Evolutionary conservation across 768 basidiomycete genomes (phyloP).

Genomic region (Pisolithus microcarpus): DNA sequence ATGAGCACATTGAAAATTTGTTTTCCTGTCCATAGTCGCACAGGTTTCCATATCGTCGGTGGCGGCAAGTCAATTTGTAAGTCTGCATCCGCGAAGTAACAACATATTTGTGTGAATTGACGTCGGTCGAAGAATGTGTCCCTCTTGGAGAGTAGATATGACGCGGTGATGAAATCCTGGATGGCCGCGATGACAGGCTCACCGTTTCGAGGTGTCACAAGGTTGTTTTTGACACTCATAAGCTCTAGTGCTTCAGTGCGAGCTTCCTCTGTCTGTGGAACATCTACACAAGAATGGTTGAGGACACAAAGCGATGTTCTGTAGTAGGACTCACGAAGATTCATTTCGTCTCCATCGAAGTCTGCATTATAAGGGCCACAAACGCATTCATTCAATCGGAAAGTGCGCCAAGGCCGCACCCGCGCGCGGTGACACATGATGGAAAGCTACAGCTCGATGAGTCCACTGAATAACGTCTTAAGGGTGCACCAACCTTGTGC

Average conservation of each 20-base stretch:
- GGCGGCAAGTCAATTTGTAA: constrained; percentile 93
- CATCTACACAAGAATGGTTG: constrained; percentile 47
- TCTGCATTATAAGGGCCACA: constrained; percentile 99
- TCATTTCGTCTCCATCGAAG: constrained; percentile 99
- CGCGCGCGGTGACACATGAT: constrained; percentile 99
- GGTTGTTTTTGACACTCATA: constrained; percentile 94
- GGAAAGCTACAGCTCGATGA: constrained; percentile 53
- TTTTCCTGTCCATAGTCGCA: constrained; percentile 94
- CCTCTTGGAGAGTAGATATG: constrained; percentile 87
- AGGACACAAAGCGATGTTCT: constrained; percentile 5
- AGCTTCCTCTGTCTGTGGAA: constrained; percentile 98
- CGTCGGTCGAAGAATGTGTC: constrained; percentile 91
- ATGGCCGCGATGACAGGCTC: constrained; percentile 99
- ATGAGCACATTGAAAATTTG: constrained; percentile 98
- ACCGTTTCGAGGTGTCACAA: constrained; percentile 96
- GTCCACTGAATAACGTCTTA: not conserved
- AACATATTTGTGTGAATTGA: constrained; percentile 95
- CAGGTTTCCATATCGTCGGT: constrained; percentile 89
- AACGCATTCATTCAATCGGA: constrained; percentile 97
- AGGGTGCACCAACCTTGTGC: constrained; percentile 60
- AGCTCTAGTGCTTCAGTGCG: constrained; percentile 94
- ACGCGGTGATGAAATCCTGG: constrained; percentile 99
- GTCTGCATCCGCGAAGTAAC: constrained; percentile 87
- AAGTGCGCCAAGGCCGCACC: constrained; percentile 94
- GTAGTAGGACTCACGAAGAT: constrained; percentile 63